Evolutionary conservation across 176 grass and related monocot genomes (phyloP), one percentile per base, ranked within the genome.

Genomic region (Metroxylon sagu): DNA sequence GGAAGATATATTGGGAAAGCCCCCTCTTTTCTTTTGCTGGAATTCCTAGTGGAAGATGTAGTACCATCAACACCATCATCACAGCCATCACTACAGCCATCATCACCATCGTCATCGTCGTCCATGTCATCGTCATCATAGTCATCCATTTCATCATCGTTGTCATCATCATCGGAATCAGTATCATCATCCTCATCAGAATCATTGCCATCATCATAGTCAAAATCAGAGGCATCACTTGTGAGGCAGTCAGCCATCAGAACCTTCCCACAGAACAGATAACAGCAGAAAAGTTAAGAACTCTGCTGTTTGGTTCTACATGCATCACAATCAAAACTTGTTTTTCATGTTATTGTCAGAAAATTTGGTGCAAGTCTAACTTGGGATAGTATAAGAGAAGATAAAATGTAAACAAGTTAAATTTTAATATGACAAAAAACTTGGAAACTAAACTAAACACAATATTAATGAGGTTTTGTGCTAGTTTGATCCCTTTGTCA

Each of bases 181-280:
- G 56, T 65, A 5, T 52, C 71, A 3, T 73, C 66, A 1, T 61
- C 29, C 5, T 31, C 60, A 54, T 29, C 66, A 29, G 60, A 18
- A 19, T 51, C 19, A 31, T 29, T 7, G 48, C 26, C 48, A 21
- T 57, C 56, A 14, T 14, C 70, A 48, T 31, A 14, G 39, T 66
- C 68, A 5, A 74, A 30, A 39, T 53, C 50, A 57, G 50, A 5
- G 56, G 74, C 74, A 39, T 39, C 8, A 6, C 1, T 35, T 35
- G 31, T 7, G 8, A 43, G 12, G 35, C 35, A 43, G 2, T 43
- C 2, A 43, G 35, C 35, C 57, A 75, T 43, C 49, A 77, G 19
- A 61, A 69, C 12, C 52, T 62, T 18, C 21, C n/a, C 48, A 39
- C 21, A 18, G 25, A 71, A 62, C 25, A 2, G 19, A 21, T 50